Evolutionary conservation across 495 filamentous ascomycete genomes (phyloP), one percentile per base, ranked within the genome.

Genomic region (Penicillium bovifimosum): DNA sequence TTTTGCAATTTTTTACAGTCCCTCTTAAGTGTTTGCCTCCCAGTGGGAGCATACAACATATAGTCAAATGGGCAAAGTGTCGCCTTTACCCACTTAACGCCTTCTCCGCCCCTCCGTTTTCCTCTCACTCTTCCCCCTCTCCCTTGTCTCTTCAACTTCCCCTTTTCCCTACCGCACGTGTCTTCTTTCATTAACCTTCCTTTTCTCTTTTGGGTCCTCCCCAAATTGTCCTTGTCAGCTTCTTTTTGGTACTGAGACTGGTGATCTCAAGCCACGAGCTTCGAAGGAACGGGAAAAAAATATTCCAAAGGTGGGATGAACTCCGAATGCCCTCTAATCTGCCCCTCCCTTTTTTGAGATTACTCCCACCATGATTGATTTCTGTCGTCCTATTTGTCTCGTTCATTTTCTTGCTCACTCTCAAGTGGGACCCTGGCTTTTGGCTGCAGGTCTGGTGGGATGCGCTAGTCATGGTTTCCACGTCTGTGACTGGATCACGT

Each of bases 141-240:
- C 55, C 55, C 52, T 53, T 57, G 57, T 54, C 52, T 56, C 53
- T 51, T 56, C 48, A 43, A 50, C 50, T 47, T 52, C 46, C 43
- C 50, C 31, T 31, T 52, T 49, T 36, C 48, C 13, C 31, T 40
- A 29, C n/a, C 34, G 32, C 34, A 16, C 50, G 35, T 45, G 42
- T 56, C 26, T 33, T 52, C 51, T 29, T 18, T 33, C 34, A 47
- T 39, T 46, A 6, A 26, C 49, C 9, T 29, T 33, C 29, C 33
- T 48, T 29, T 39, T 35, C 24, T 35, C 5, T 33, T 24, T 28
- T 27, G 18, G n/a, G 13, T 35, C 24, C n/a, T 16, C 27, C 7
- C 41, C n/a, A 3, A 6, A 48, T 38, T 38, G 7, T 35, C 31
- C 11, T 41, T 38, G 17, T 36, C 34, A n/a, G 14, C 9, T 10